phyloP scores from a whole-genome alignment of 179 eudicot species.

The Heliamphora ciliata region DNA sequence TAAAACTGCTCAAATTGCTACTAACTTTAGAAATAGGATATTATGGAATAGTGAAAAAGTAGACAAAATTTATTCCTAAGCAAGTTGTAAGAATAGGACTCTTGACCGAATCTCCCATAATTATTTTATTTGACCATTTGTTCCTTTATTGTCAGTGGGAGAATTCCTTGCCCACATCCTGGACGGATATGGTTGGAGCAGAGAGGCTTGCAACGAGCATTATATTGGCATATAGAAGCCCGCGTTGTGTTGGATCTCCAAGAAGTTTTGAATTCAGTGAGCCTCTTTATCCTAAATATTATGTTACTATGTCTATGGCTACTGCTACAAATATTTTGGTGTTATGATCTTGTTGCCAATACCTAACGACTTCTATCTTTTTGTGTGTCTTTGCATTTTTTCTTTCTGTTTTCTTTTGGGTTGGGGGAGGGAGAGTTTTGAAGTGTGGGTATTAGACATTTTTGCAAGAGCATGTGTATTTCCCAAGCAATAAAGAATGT shows the following conservation, averaged over 20 bases:
- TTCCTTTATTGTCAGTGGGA: conserved; percentile 49
- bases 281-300: conserved; percentile 20
- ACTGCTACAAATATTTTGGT: not conserved
- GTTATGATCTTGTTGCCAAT: not conserved
- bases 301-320: not conserved
- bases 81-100: too few species aligned
- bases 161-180: conserved; percentile 92
- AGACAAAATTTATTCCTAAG: too few species aligned
- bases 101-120: not conserved
- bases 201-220: conserved; percentile 82
- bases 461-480: too few species aligned
- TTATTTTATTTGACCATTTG: conserved; percentile 16
- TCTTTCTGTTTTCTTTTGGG: too few species aligned
- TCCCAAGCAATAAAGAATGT: too few species aligned
- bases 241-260: conserved; percentile 95
- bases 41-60: too few species aligned
- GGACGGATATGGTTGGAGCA: conserved; percentile 97
- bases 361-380: not conserved
- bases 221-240: conserved; percentile 98
- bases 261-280: conserved; percentile 66
- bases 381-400: not conserved
- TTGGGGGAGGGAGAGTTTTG: too few species aligned
- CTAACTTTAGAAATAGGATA: too few species aligned
- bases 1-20: too few species aligned
- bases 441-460: too few species aligned